Base-by-base conservation (phyloP, 768 basidiomycete species). In the Agrocybe pediades region DNA sequence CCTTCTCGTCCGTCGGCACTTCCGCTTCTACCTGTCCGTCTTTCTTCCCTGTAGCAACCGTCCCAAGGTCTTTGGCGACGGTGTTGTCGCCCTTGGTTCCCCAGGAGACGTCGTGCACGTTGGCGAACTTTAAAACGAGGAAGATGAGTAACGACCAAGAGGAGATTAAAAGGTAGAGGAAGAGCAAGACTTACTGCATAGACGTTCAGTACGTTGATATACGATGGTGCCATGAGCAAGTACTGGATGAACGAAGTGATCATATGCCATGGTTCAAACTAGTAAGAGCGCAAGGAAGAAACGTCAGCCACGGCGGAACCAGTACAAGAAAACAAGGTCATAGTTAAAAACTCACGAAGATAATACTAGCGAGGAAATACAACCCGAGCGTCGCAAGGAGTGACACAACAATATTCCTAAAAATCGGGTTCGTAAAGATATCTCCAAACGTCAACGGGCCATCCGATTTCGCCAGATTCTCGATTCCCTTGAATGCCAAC, bases 201-300 rank as follows among this genome's bases (percentile, higher is more conserved):
- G 58, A 96, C 93, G 67, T 96, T 96, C 49, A 98, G 79, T 11
- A 98, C 91, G 50, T 88, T 83, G 65, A 96, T 96, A 63, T 95
- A 98, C 0, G 93, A 93, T 2, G 96, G 96, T 0, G 94, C 91
- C 78, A 98, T 85, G 56, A 97, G 80, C 20, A 90, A 68, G 65
- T 95, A 96, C 67, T 95, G 96, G n/a, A 95, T 23, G 72, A 98
- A 95, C 5, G 90, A 92, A 0, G 97, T 98, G 63, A 99, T 78
- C 93, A 99, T 91, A 68, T 99, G 97, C 93, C 95, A 97, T 2
- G 96, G 96, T 61, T 98, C 95, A 61, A 97, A 86, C 86, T 96
- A 54, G 16, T 23, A 41, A n/a, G 21, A n/a, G 15, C 13, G n/a
- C n/a, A n/a, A n/a, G n/a, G n/a, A n/a, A 45, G 7, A 16, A 43